These are phyloP conservation scores for Puccinia novopanici DNA, from an alignment of 1,284 basidiomycete species.

Conservation along the genomic window DNA sequence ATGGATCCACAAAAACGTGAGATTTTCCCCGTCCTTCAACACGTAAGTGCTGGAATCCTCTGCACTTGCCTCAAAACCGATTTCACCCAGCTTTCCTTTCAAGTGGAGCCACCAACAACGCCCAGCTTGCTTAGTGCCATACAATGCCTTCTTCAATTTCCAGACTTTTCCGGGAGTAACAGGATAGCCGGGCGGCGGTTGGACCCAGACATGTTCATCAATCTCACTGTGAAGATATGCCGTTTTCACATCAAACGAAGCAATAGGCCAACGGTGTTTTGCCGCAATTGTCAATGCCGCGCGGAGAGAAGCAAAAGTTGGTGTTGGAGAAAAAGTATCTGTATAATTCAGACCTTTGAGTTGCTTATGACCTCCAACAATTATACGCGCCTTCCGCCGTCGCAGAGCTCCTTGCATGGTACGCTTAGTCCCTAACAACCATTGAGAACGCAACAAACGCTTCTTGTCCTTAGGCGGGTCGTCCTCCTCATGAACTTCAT, in stretches of 20 bases:
- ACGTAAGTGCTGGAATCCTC: constrained; percentile 4
- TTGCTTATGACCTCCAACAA: not conserved
- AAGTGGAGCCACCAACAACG: too few species aligned
- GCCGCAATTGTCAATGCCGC: not conserved
- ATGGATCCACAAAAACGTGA: too few species aligned
- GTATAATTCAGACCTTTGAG: not conserved
- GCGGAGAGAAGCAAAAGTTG: too few species aligned
- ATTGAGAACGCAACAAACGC: not conserved
- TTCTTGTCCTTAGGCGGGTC: not conserved
- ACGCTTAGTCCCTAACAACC: too few species aligned
- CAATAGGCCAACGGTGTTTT: not conserved
- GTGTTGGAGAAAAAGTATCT: not conserved
- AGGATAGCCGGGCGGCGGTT: not conserved
- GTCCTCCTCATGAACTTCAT: not conserved
- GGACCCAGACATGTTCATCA: constrained; percentile 14
- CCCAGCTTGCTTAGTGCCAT: too few species aligned
- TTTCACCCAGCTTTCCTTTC: not conserved
- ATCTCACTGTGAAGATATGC: not conserved
- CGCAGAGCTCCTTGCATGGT: too few species aligned
- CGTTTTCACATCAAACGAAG: not conserved
- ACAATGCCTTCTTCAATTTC: not conserved
- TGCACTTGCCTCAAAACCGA: not conserved
- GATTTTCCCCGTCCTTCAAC: not conserved
- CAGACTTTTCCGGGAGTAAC: not conserved
- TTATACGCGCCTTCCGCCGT: too few species aligned